A percentile compares a stretch with the other conserved stretches of the same genome.
These are phyloP conservation scores for Candida tibetensis DNA, from an alignment of 805 yeast species.

Conservation along the genomic window DNA sequence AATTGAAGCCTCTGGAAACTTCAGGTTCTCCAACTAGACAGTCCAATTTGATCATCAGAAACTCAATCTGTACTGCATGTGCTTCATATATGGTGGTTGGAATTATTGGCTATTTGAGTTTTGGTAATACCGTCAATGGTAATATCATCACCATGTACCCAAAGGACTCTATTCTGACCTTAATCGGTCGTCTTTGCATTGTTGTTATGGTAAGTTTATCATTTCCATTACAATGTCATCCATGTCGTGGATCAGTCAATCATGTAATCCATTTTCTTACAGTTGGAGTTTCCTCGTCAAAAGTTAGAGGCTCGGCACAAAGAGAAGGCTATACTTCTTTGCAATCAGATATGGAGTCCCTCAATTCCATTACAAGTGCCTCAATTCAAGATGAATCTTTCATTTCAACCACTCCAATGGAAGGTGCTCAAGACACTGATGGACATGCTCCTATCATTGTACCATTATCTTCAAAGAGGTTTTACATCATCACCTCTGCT, in stretches of 20 bases:
- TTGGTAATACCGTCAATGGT: constrained; percentile 63
- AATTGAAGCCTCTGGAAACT: constrained; percentile 42
- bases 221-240: constrained; percentile 78
- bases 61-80: constrained; percentile 56
- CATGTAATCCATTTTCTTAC: constrained; percentile 56
- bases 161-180: constrained; percentile 44
- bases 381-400: constrained; percentile 34
- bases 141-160: constrained; percentile 71
- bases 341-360: constrained; percentile 25
- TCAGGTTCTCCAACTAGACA: constrained; percentile 43
- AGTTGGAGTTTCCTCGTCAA: constrained; percentile 27
- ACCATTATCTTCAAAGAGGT: constrained; percentile 47
- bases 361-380: constrained; percentile 16
- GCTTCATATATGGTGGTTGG: constrained; percentile 63
- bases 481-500: constrained; percentile 46
- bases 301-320: constrained; percentile 17
- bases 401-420: constrained; percentile 44
- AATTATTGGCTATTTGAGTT: constrained; percentile 66
- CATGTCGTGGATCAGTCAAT: constrained; percentile 70
- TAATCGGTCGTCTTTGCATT: constrained; percentile 57
- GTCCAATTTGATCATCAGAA: constrained; percentile 48
- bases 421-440: constrained; percentile 45
- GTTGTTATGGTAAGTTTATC: constrained; percentile 74
- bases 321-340: constrained; percentile 28
- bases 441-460: constrained; percentile 48